Base-by-base conservation (phyloP, 805 yeast species). In the Grigorovia yakushimaensis region DNA sequence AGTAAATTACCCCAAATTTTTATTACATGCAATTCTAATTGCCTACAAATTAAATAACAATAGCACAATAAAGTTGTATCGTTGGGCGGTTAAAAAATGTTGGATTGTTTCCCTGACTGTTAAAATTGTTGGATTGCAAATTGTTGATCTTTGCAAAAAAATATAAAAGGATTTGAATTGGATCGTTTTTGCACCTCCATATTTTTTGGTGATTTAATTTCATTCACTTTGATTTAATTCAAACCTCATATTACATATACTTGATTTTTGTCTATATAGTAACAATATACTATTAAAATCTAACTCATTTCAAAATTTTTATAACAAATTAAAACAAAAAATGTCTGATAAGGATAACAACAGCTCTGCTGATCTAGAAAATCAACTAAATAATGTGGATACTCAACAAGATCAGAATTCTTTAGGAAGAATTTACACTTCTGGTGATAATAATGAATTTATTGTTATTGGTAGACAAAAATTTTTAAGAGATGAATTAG, bases 381-480 rank as follows among this genome's bases (percentile, higher is more conserved):
- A 50, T 30, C 36, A 24, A 22, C 22, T 43, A 30, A 39, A 40
- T 5, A 19, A 11, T 23, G 38, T 38, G 18, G 36, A 42, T 8
- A 27, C 33, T 27, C 33, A 27, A 4, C 33, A 27, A 4, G 21
- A 41, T 10, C 23, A 43, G 46, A 13, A 24, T 2, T 47, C 52
- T 1, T 23, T 55, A 21, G 52, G 56, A 23, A 62, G 59, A 47
- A 58, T 70, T 23, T 59, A 53, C 49, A 67, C 70, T 2, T 51
- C 65, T 5, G 75, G 74, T 18, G 68, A 61, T 2, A 82, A 80
- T 55, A 79, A 79, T 39, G 83, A 82, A 42, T 81, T 78, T 60
- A 72, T 87, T 48, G 78, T 71, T 52, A 76, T 87, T 53, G 96
- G 95, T 4, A 74, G 79, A 56, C 80, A 82, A 51, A 81, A 76